Conservation (phyloP, 768 basidiomycete species). For the Collybia mongolica region DNA sequence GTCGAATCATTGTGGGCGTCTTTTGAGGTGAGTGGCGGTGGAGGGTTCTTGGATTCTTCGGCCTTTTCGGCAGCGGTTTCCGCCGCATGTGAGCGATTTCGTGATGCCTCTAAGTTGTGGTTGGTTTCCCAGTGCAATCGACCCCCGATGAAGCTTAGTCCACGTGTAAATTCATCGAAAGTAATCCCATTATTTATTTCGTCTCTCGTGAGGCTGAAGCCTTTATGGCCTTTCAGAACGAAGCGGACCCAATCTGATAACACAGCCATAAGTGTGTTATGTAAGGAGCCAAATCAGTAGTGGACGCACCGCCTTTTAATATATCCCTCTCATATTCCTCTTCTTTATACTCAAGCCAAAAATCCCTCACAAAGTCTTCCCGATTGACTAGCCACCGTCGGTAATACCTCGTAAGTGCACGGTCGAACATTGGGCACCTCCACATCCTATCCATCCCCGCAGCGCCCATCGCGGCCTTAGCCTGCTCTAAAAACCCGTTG, state of each 20-base stretch:
- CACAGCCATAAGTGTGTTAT: not conserved
- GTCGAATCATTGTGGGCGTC: no score
- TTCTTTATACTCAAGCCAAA: conserved; percentile 34
- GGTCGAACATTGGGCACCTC: conserved; percentile 40
- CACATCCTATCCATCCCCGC: conserved; percentile 32
- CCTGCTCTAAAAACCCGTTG: conserved; percentile 29
- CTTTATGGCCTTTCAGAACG: conserved; percentile 38
- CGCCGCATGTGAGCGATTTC: not conserved
- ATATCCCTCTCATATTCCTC: conserved; percentile 39
- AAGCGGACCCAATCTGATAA: conserved; percentile 35
- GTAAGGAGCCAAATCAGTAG: not conserved
- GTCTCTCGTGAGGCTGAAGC: conserved; percentile 35
- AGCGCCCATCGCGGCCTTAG: conserved; percentile 24
- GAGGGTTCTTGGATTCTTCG: not conserved
- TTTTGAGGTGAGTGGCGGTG: no score
- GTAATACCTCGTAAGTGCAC: conserved; percentile 40
- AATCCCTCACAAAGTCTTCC: conserved; percentile 34
- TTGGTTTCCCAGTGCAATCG: not conserved
- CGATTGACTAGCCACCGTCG: conserved; percentile 39
- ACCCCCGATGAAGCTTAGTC: conserved; percentile 16
- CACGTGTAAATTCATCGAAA: conserved; percentile 26
- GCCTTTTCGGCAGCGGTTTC: not conserved
- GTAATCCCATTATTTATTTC: conserved; percentile 32
- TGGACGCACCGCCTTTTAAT: conserved; percentile 32
- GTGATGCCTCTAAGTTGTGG: not conserved